Conservation (phyloP, 371 early-diverging fungal species). For the Mortierella sp. region DNA sequence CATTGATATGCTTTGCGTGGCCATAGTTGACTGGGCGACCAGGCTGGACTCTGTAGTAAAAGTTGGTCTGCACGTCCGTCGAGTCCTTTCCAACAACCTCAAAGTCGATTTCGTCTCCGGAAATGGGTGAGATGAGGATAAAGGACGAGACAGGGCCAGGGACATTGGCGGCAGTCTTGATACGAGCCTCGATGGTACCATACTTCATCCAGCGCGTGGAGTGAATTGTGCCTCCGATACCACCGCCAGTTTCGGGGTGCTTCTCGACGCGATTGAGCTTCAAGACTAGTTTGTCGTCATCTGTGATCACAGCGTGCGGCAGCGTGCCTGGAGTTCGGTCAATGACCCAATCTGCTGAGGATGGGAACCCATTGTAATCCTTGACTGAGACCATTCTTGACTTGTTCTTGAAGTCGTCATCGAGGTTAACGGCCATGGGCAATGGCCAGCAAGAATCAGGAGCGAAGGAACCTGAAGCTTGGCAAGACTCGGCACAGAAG, state of each 20-base stretch:
- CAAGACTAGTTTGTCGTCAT: constrained; percentile 56
- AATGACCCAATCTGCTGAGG: constrained; percentile 58
- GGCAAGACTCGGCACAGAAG: constrained; percentile 57
- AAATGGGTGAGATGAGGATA: constrained; percentile 61
- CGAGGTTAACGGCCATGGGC: constrained; percentile 58
- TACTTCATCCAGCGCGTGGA: constrained; percentile 46
- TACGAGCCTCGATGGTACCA: constrained; percentile 63
- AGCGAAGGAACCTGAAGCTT: constrained; percentile 59
- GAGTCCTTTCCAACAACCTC: constrained; percentile 71
- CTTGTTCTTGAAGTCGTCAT: constrained; percentile 49
- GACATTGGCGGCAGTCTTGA: constrained; percentile 61
- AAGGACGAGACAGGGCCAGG: constrained; percentile 75
- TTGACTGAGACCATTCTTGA: constrained; percentile 53
- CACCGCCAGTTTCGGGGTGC: constrained; percentile 55
- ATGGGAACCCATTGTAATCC: constrained; percentile 62
- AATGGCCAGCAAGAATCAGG: constrained; percentile 62
- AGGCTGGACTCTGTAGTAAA: constrained; percentile 65
- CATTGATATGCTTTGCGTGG: constrained; percentile 14
- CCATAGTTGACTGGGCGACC: constrained; percentile 56
- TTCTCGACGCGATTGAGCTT: constrained; percentile 54
- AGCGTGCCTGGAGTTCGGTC: constrained; percentile 58
- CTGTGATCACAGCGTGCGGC: constrained; percentile 55
- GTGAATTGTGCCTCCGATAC: constrained; percentile 69
- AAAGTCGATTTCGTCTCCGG: constrained; percentile 78
- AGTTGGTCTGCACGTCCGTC: constrained; percentile 68